These are phyloP conservation scores for Coemansia sp. DNA, from an alignment of 192 early-diverging fungal genomes.

Conservation along the genomic window DNA sequence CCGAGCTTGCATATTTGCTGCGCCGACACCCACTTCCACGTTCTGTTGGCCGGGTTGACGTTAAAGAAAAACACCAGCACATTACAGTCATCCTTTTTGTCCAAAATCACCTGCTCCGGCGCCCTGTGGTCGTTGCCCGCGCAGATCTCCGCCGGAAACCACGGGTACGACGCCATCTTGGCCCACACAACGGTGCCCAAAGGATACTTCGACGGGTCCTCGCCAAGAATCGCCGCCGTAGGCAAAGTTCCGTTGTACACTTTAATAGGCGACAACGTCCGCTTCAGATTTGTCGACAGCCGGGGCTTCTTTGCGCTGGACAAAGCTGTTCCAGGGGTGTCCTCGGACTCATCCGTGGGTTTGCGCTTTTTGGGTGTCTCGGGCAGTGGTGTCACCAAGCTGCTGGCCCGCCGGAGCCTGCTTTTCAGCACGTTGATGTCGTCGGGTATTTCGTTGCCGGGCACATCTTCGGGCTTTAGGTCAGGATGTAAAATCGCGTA, in stretches of 20 bases:
- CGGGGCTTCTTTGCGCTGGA: neutral
- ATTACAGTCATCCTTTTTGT: constrained; percentile 2
- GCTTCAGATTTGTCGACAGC: neutral
- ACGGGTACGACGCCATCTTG: constrained; percentile 41
- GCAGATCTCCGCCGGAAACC: constrained; percentile 49
- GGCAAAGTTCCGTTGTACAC: neutral
- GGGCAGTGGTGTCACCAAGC: neutral
- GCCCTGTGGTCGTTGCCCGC: constrained; percentile 13
- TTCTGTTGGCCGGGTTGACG: constrained; percentile 7
- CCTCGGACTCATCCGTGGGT: neutral
- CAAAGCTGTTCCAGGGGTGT: neutral
- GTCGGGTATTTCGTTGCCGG: constrained; percentile 24
- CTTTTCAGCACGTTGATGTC: constrained; percentile 27
- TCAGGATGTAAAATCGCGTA: constrained; percentile 2
- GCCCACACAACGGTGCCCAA: constrained; percentile 49
- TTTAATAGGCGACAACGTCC: neutral
- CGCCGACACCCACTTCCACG: constrained; percentile 36
- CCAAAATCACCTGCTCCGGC: constrained; percentile 16
- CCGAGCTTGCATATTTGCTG: constrained; percentile 34
- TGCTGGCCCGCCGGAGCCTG: constrained; percentile 14
- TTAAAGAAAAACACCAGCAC: constrained; percentile 43
- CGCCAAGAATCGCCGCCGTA: constrained; percentile 15
- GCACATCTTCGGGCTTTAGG: neutral
- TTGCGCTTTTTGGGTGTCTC: neutral
- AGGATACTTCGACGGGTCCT: constrained; percentile 8